These are phyloP conservation scores for Cyclotella cryptica DNA, from an alignment of 108 stramenopile genomes.

Conservation along the genomic window DNA sequence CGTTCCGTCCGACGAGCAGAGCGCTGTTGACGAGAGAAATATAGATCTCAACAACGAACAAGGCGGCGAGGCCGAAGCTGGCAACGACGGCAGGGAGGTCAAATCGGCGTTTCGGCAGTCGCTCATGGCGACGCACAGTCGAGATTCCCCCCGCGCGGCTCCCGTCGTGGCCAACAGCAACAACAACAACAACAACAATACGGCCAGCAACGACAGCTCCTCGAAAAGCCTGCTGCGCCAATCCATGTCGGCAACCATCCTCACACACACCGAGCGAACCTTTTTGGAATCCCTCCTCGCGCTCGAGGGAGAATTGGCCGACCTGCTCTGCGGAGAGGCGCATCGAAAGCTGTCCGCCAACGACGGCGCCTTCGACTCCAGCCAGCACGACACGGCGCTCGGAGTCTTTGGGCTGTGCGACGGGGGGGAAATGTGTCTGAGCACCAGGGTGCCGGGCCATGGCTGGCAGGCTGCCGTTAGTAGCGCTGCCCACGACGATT, in stretches of 20 bases:
- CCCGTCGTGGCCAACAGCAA: neutral
- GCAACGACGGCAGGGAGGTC: neutral
- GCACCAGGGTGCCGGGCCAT: neutral
- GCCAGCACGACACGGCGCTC: neutral
- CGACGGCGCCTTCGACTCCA: neutral
- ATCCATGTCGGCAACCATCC: neutral
- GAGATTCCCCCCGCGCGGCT: neutral
- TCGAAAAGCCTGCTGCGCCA: neutral
- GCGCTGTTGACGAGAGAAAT: too few species aligned
- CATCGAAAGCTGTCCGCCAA: neutral
- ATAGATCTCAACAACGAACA: too few species aligned
- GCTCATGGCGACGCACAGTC: neutral
- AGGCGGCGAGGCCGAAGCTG: neutral
- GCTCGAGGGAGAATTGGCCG: neutral
- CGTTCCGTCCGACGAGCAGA: too few species aligned
- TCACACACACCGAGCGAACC: conserved; percentile 13
- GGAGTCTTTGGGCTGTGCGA: neutral
- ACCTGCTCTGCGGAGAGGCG: neutral
- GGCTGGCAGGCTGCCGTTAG: neutral
- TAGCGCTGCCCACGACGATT: neutral
- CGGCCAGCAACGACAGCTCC: too few species aligned
- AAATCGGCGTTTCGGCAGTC: neutral
- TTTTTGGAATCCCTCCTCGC: conserved; percentile 8
- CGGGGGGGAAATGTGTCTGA: neutral
- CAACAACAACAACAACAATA: neutral